Conservation (phyloP, 257 asterid species). For the Solanum raphanifolium region DNA sequence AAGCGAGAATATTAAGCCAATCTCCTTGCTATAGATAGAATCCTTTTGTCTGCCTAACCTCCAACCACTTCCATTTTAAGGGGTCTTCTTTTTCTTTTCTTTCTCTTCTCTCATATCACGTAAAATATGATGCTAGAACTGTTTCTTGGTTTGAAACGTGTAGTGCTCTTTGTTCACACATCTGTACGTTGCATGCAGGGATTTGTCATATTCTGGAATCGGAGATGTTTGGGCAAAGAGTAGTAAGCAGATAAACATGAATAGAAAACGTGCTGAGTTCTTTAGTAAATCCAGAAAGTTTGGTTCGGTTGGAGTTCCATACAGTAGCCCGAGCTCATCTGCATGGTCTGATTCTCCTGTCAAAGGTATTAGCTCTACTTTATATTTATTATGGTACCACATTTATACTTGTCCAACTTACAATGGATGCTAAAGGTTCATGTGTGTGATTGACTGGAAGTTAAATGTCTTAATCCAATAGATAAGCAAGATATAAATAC, state of each 20-base stretch:
- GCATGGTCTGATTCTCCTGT: slow-evolving; percentile 34
- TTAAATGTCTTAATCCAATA: not conserved
- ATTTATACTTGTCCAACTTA: not conserved
- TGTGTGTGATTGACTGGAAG: not conserved
- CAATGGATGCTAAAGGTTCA: not conserved
- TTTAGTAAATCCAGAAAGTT: slow-evolving; percentile 36
- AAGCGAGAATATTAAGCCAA: not conserved
- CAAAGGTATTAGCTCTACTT: slow-evolving; percentile 26
- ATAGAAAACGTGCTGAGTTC: slow-evolving; percentile 53
- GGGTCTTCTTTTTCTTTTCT: not conserved
- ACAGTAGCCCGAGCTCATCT: slow-evolving; percentile 37
- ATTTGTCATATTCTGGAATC: slow-evolving; percentile 21
- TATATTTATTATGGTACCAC: not conserved
- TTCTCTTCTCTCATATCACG: not conserved
- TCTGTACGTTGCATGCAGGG: slow-evolving; percentile 24
- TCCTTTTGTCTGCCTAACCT: not conserved
- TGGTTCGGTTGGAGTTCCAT: slow-evolving; percentile 23
- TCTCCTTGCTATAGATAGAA: not conserved
- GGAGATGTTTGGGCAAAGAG: slow-evolving; percentile 28
- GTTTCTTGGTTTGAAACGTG: not conserved
- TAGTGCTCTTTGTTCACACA: not conserved
- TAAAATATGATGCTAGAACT: not conserved
- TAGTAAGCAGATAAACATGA: slow-evolving; percentile 17
- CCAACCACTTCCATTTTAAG: not conserved
- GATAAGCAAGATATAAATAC: not conserved